phyloP scores from a whole-genome alignment of 805 yeast genomes.

The Metschnikowia drakensbergensis region DNA sequence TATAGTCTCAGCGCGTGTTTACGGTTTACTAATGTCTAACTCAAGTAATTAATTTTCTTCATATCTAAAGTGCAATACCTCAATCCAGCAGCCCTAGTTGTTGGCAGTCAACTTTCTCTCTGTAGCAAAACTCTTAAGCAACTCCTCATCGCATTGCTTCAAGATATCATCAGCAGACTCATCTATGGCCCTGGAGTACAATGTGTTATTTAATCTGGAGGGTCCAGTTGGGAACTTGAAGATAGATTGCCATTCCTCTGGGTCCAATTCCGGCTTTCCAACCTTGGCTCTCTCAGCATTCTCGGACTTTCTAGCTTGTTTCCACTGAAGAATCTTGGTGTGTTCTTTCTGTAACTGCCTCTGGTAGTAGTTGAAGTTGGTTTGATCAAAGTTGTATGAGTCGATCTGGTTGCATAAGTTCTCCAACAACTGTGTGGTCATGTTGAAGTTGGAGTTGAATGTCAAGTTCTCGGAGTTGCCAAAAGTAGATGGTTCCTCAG shows the following conservation, averaged over 20 bases:
- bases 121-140: slow-evolving; percentile 57
- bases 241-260: slow-evolving; percentile 61
- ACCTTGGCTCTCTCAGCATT: slow-evolving; percentile 55
- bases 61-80: slow-evolving; percentile 8
- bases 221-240: slow-evolving; percentile 73
- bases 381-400: slow-evolving; percentile 72
- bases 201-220: slow-evolving; percentile 66
- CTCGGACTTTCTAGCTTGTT: slow-evolving; percentile 62
- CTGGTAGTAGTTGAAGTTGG: slow-evolving; percentile 77
- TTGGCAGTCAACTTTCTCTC: slow-evolving; percentile 46
- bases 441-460: slow-evolving; percentile 41
- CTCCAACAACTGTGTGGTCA: slow-evolving; percentile 51
- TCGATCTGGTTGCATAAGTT: slow-evolving; percentile 66
- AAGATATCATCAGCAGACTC: slow-evolving; percentile 69
- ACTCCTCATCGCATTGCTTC: slow-evolving; percentile 63
- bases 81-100: slow-evolving; percentile 10
- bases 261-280: slow-evolving; percentile 53
- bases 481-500: slow-evolving; percentile 14
- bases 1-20: not conserved
- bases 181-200: slow-evolving; percentile 63
- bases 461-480: slow-evolving; percentile 37
- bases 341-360: slow-evolving; percentile 69
- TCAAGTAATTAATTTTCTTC: slow-evolving; percentile 2
- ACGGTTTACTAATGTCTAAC: not conserved
- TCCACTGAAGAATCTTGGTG: slow-evolving; percentile 70